A percentile compares a stretch with the other conserved stretches of the same genome.
phyloP scores from a whole-genome alignment of 192 early-diverging fungal species.

The Coemansia sp. region DNA sequence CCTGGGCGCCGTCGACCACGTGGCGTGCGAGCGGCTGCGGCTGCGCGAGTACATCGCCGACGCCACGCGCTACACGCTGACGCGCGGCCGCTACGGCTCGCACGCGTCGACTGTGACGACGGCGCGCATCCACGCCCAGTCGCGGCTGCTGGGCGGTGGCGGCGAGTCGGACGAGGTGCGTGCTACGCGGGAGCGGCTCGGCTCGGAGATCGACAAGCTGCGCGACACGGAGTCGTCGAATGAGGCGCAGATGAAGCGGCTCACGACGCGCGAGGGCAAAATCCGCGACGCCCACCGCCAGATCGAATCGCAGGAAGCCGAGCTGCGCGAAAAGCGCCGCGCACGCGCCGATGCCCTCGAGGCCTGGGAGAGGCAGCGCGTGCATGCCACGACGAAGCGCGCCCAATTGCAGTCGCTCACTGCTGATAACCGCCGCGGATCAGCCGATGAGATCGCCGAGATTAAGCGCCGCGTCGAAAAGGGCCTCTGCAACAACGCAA shows the following conservation, averaged over 20 bases:
- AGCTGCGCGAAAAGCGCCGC: conserved; percentile 21
- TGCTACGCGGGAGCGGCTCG: conserved; percentile 20
- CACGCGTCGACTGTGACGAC: conserved; percentile 36
- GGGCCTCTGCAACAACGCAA: conserved; percentile 15
- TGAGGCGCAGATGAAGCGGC: conserved; percentile 31
- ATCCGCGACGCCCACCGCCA: conserved; percentile 29
- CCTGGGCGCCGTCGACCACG: conserved; percentile 36
- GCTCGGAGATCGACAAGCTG: conserved; percentile 19
- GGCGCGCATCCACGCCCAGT: conserved; percentile 12
- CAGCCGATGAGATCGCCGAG: not conserved
- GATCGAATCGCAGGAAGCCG: conserved; percentile 30
- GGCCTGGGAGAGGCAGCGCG: conserved; percentile 21
- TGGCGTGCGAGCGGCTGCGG: conserved; percentile 15
- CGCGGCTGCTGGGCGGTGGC: conserved; percentile 24
- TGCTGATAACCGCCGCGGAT: conserved; percentile 20
- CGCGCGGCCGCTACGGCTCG: conserved; percentile 45
- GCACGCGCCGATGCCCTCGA: conserved; percentile 3
- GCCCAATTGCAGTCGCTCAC: conserved; percentile 27
- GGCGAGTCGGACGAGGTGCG: conserved; percentile 45
- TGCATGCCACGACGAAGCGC: conserved; percentile 25
- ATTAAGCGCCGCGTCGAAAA: conserved; percentile 18
- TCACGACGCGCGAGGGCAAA: conserved; percentile 21
- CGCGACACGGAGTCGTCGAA: conserved; percentile 24
- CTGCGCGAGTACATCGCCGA: conserved; percentile 44
- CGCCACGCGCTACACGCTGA: conserved; percentile 30